Percentiles rank a stretch among this genome's conserved stretches.
Evolutionary conservation across 495 filamentous ascomycete genomes (phyloP).

Genomic region (Penicillium bovifimosum): DNA sequence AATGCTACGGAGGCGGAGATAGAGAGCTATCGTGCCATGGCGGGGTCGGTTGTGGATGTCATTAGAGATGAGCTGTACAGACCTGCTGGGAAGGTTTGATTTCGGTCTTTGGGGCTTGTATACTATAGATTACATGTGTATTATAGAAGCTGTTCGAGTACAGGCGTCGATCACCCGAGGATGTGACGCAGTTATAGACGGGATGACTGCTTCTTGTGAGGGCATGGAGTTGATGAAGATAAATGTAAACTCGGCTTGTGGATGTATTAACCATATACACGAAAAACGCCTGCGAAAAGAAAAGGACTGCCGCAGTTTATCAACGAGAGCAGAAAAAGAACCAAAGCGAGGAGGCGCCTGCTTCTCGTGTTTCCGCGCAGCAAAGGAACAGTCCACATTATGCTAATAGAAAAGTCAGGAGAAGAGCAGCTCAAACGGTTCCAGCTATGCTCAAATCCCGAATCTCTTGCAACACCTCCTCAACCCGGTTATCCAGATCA

Average conservation of each 20-base stretch:
- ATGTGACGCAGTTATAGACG: background rate
- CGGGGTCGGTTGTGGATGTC: constrained; percentile 43
- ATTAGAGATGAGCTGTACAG: constrained; percentile 43
- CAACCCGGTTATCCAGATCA: constrained; percentile 84
- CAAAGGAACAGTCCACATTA: constrained; percentile 2
- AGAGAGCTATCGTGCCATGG: constrained; percentile 44
- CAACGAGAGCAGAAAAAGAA: constrained; percentile 3
- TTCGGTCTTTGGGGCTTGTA: background rate
- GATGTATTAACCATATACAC: constrained; percentile 12
- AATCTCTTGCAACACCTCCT: constrained; percentile 96
- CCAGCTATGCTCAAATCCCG: constrained; percentile 91
- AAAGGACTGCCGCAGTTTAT: background rate
- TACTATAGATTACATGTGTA: no score
- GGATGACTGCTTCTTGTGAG: background rate
- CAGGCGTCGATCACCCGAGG: background rate
- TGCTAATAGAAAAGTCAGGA: constrained; percentile 2
- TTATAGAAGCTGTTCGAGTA: background rate
- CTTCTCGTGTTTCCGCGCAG: background rate
- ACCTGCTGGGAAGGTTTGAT: background rate
- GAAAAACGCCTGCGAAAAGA: constrained; percentile 2
- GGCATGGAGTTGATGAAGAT: background rate
- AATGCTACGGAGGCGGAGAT: constrained; percentile 52
- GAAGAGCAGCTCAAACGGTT: constrained; percentile 45
- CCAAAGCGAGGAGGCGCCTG: background rate
- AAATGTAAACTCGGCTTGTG: background rate